phyloP scores from a whole-genome alignment of 2,329 filamentous ascomycete genomes.

The Pseudogymnoascus sp. region DNA sequence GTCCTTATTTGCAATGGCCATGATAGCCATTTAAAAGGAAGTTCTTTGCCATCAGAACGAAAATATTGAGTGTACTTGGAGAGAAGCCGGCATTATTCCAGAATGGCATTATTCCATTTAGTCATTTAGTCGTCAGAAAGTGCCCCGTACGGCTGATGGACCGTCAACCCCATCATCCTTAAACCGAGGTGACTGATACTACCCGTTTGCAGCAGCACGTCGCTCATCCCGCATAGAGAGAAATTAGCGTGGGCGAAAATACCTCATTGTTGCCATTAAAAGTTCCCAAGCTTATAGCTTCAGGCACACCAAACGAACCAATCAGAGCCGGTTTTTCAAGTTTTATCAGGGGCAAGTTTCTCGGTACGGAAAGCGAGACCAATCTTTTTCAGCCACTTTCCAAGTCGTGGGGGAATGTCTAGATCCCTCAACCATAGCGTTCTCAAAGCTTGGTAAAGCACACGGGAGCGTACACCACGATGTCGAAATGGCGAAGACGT shows the following conservation, averaged over 20 bases:
- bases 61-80: not conserved
- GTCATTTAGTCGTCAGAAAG: not conserved
- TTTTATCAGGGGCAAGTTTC: not conserved
- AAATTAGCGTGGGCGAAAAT: not conserved
- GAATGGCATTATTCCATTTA: not conserved
- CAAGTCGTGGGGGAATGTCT: not conserved
- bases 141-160: not conserved
- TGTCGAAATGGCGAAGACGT: not conserved
- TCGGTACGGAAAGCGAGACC: not conserved
- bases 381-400: not conserved
- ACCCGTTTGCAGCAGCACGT: not conserved
- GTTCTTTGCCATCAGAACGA: not conserved
- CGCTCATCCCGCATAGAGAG: not conserved
- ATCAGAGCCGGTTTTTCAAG: not conserved
- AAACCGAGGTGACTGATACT: not conserved
- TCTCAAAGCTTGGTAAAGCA: not conserved
- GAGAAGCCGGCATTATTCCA: not conserved
- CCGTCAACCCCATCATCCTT: not conserved
- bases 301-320: not conserved
- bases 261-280: not conserved
- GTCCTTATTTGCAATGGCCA: not conserved
- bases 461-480: not conserved
- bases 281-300: not conserved
- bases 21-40: not conserved
- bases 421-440: not conserved